phyloP scores from a whole-genome alignment of 208 protist species.

The Blastocrithidia nonstop region DNA sequence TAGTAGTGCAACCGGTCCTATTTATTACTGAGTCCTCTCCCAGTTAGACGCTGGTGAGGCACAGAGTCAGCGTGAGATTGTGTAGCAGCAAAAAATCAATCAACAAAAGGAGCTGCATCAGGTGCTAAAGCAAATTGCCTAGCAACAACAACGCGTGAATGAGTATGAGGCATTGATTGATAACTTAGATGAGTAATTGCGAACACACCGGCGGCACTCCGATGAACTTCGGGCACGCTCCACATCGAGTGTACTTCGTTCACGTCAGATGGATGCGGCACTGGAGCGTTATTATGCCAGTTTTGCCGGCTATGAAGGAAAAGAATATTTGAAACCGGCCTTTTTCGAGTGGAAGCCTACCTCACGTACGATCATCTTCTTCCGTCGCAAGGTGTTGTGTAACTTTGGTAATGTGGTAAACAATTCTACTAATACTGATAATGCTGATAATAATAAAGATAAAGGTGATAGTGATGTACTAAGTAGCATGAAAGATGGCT shows the following conservation, averaged over 20 bases:
- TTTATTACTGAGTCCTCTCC: constrained; percentile 82
- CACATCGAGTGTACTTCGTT: constrained; percentile 3
- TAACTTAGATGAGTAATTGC: constrained; percentile 56
- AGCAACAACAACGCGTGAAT: constrained; percentile 50
- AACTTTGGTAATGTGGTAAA: constrained; percentile 31
- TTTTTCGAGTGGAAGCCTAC: constrained; percentile 66
- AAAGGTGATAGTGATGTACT: not conserved
- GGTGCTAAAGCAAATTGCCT: constrained; percentile 56
- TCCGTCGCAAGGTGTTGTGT: constrained; percentile 48
- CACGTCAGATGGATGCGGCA: constrained; percentile 2
- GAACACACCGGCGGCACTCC: constrained; percentile 25
- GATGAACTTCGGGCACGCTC: constrained; percentile 7
- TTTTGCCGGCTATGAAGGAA: constrained; percentile 50
- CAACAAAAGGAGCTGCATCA: constrained; percentile 41
- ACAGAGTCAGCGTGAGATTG: constrained; percentile 24
- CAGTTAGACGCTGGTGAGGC: constrained; percentile 71
- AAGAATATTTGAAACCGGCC: constrained; percentile 56
- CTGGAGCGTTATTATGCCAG: constrained; percentile 36
- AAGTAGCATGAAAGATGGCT: constrained; percentile 12
- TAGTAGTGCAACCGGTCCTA: constrained; percentile 63
- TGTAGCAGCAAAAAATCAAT: constrained; percentile 32
- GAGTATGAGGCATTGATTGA: constrained; percentile 68
- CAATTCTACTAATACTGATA: too few species aligned
- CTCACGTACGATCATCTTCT: constrained; percentile 44
- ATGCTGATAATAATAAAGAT: too few species aligned